phyloP scores from a whole-genome alignment of 495 filamentous ascomycete genomes.

The Bombardia bombarda region DNA sequence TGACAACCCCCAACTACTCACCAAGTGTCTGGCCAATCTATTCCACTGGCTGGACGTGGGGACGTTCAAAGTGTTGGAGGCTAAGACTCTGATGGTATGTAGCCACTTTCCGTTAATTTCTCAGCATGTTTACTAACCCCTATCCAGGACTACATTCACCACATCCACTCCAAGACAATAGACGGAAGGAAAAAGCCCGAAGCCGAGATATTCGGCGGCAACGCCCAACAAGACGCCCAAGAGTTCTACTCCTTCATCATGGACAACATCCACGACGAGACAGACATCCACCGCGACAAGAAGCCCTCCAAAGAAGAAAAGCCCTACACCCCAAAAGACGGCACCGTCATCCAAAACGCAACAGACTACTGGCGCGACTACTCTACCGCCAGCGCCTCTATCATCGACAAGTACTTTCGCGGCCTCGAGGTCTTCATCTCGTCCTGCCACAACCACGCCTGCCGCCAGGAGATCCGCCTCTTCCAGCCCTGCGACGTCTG shows the following conservation, averaged over 20 bases:
- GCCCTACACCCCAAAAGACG: constrained; percentile 11
- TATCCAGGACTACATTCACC: constrained; percentile 29
- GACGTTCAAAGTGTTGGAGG: constrained; percentile 43
- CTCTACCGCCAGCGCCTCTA: constrained; percentile 12
- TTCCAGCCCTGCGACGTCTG: constrained; percentile 18
- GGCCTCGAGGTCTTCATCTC: constrained; percentile 21
- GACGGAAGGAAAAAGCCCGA: constrained; percentile 2
- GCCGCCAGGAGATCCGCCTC: constrained; percentile 14
- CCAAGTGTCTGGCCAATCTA: constrained; percentile 64
- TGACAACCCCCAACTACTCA: constrained; percentile 69
- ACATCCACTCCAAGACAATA: constrained; percentile 19
- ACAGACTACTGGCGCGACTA: constrained; percentile 23
- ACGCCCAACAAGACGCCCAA: constrained; percentile 34
- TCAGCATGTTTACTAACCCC: constrained; percentile 16
- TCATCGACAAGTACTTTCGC: constrained; percentile 32
- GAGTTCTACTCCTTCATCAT: constrained; percentile 36
- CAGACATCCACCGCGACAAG: constrained; percentile 23
- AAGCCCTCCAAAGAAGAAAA: constrained; percentile 8
- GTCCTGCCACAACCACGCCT: constrained; percentile 16
- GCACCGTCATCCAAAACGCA: constrained; percentile 16
- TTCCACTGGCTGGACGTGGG: constrained; percentile 62
- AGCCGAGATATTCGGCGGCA: constrained; percentile 25
- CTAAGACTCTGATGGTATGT: constrained; percentile 58
- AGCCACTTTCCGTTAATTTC: background rate
- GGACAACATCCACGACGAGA: constrained; percentile 33